Base-by-base conservation (phyloP, 257 asterid genomes). In the Solanum tacnaense region DNA sequence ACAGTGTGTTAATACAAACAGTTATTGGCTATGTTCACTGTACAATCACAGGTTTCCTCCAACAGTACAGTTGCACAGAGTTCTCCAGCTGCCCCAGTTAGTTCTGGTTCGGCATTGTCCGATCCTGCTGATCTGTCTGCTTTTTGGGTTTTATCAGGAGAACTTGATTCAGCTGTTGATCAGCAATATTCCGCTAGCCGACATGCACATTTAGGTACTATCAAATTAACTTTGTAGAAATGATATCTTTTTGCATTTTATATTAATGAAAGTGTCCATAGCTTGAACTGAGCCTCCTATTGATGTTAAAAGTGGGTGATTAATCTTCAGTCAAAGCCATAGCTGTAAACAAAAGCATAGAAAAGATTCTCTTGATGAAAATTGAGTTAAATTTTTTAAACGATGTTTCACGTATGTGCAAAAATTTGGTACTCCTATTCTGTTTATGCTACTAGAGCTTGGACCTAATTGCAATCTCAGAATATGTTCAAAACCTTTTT, bases 41-140 rank as follows among this genome's bases (percentile, higher is more conserved):
- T 89, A 88, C 92, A 92, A 93, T 39, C 89, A 90, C 98, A 94
- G 94, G 93, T 89, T 88, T 92, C 98, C 85, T 74, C 95, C 98
- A 85, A 94, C 93, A 84, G 92, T 95, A 34, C 98, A 84, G 91
- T 90, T 71, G 95, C 94, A 87, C 92, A 92, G 93, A 92, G 89
- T 90, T 91, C 98, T 87, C 94, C 98, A 86, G 95, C 93, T 85
- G 92, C 96, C 29, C 93, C 98, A 60, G 91, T 90, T 44, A 89
- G 84, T 88, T 92, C 94, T 68, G 90, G 91, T 87, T 91, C 91
- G 20, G 31, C 35, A 88, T 88, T 88, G 83, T 85, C 92, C 31
- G 90, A 79, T 86, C 60, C 56, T 21, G 91, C 91, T 32, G 93
- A 91, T 74, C 92, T 74, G 83, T 74, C 89, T 67, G 86, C 92